Conservation (phyloP, 2,329 filamentous ascomycete species). For the Penicillium sp. region DNA sequence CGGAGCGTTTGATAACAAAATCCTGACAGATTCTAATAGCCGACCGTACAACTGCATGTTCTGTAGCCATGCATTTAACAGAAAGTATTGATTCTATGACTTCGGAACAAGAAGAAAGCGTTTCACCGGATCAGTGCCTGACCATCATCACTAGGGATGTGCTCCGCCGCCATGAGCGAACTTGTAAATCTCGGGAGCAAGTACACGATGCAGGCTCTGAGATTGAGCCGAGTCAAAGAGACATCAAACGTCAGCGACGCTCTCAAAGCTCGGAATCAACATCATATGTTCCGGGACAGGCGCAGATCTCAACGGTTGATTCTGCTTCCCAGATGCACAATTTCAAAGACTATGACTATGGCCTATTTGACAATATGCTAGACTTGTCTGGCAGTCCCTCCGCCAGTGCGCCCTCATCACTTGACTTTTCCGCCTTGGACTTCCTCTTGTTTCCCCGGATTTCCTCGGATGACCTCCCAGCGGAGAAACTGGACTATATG, state of each 20-base stretch:
- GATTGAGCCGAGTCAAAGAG: background rate
- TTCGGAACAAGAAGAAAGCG: background rate
- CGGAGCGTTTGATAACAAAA: background rate
- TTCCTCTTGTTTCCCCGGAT: conserved; percentile 19
- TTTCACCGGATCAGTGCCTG: background rate
- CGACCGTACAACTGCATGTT: conserved; percentile 23
- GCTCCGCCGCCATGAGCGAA: conserved; percentile 29
- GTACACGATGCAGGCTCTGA: background rate
- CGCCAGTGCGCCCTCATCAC: conserved; percentile 7
- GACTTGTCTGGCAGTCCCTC: background rate
- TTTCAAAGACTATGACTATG: background rate
- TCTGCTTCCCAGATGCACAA: background rate
- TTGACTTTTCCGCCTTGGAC: conserved; percentile 26
- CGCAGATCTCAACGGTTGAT: background rate
- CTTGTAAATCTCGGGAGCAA: conserved; percentile 20
- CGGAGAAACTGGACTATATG: conserved; percentile 28
- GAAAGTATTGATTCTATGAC: conserved; percentile 16
- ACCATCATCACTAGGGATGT: conserved; percentile 22
- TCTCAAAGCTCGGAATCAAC: background rate
- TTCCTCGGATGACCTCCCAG: conserved; percentile 17
- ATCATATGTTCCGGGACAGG: background rate
- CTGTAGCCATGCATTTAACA: conserved; percentile 25
- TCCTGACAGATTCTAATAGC: conserved; percentile 19
- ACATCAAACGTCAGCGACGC: background rate
- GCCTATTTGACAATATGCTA: background rate